Percentiles rank a stretch among this genome's conserved stretches.
These are phyloP conservation scores for Aspergillus campestris DNA, from an alignment of 495 filamentous ascomycete genomes.

Conservation along the genomic window DNA sequence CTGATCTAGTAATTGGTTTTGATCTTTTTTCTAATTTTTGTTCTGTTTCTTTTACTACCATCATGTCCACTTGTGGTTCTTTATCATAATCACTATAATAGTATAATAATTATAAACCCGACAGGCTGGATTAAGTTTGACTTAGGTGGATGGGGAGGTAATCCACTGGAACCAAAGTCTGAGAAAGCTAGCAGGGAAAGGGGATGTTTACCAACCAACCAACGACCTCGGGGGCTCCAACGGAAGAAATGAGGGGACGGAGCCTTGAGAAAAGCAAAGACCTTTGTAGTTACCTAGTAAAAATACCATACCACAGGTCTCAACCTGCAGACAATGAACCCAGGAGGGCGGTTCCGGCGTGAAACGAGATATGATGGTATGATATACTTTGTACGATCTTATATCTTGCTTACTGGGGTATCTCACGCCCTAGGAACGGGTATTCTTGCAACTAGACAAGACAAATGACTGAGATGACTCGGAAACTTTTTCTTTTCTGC, in stretches of 20 bases:
- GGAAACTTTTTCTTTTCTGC: conserved; percentile 12
- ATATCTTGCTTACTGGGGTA: no score
- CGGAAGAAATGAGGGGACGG: neutral
- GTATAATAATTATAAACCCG: conserved; percentile 17
- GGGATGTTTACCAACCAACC: no score
- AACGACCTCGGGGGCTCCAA: no score
- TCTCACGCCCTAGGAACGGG: neutral
- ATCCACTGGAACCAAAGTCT: conserved; percentile 7
- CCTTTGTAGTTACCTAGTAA: no score
- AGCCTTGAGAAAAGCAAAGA: neutral
- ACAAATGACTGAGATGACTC: neutral
- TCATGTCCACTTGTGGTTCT: no score
- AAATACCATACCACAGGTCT: conserved; percentile 7
- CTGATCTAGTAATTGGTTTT: no score
- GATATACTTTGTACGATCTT: no score
- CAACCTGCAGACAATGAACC: conserved; percentile 3
- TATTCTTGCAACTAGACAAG: neutral
- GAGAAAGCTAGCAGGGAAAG: no score
- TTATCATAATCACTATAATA: no score
- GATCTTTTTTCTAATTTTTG: no score
- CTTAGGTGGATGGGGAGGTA: conserved; percentile 30
- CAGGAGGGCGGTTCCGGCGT: conserved; percentile 13
- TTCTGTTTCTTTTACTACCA: no score
- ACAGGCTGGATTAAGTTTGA: conserved; percentile 40
- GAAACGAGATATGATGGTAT: neutral